Evolutionary conservation across 2,329 filamentous ascomycete species (phyloP).

Genomic region (Fusarium sp.): DNA sequence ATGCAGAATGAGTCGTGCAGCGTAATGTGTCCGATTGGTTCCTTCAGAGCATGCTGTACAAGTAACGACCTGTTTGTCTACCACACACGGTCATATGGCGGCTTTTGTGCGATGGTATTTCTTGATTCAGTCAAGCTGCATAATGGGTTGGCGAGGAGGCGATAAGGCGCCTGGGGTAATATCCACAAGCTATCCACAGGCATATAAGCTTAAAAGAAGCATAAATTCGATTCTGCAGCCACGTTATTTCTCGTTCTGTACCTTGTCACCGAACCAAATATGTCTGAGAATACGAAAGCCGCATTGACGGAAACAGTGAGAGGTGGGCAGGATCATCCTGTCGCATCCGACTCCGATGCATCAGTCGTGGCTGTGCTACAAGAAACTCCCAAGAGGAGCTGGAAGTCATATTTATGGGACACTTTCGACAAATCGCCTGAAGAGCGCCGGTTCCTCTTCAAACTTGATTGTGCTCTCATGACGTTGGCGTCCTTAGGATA

Average conservation of each 20-base stretch:
- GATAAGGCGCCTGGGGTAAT: rapidly evolving
- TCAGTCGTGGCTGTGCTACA: constrained; percentile 8
- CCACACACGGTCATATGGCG: not conserved
- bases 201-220: constrained; percentile 29
- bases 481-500: constrained; percentile 55
- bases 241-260: no score
- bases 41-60: not conserved
- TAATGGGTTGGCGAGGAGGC: rapidly evolving
- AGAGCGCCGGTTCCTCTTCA: constrained; percentile 59
- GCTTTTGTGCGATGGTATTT: not conserved
- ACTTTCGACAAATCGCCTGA: constrained; percentile 60
- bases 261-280: not conserved
- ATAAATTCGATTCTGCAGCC: not conserved
- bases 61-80: not conserved
- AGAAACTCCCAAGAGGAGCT: constrained; percentile 43
- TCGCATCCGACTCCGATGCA: constrained; percentile 12
- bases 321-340: rapidly evolving
- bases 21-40: not conserved
- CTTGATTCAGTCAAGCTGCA: not conserved
- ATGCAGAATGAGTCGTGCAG: constrained; percentile 14
- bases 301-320: not conserved
- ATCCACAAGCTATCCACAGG: not conserved
- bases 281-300: constrained; percentile 3
- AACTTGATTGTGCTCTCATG: constrained; percentile 58
- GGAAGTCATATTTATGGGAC: constrained; percentile 64